phyloP scores from a whole-genome alignment of 352 stramenopile species.

The Pythium periplocum region DNA sequence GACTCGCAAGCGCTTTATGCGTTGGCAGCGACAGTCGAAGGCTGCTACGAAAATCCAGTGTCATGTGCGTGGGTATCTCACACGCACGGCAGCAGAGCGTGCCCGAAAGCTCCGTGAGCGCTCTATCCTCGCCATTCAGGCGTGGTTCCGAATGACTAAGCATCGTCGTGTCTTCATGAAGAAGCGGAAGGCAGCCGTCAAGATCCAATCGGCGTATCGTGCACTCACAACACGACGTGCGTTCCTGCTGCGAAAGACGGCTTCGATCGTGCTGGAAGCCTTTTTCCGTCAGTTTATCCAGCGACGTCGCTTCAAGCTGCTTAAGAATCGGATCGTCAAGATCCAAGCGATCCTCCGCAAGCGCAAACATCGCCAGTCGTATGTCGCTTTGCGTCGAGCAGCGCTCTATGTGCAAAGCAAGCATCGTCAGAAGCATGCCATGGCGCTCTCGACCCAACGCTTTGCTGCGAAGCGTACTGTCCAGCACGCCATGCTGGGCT shows the following conservation, averaged over 20 bases:
- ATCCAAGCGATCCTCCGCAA: constrained; percentile 55
- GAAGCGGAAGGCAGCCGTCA: constrained; percentile 23
- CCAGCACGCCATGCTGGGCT: constrained; percentile 50
- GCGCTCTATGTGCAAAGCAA: constrained; percentile 44
- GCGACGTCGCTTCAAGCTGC: constrained; percentile 44
- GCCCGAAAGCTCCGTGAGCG: constrained; percentile 42
- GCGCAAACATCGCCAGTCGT: constrained; percentile 31
- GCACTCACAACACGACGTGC: constrained; percentile 28
- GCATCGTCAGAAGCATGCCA: constrained; percentile 28
- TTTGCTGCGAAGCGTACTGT: constrained; percentile 27
- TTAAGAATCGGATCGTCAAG: constrained; percentile 66
- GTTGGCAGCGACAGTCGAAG: constrained; percentile 26
- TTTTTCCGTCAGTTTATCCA: constrained; percentile 71
- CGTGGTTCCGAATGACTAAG: constrained; percentile 50
- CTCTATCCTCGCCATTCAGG: constrained; percentile 36
- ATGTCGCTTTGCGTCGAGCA: constrained; percentile 16
- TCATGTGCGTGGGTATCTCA: constrained; percentile 45
- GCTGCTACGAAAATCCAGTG: constrained; percentile 38
- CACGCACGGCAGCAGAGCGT: constrained; percentile 55
- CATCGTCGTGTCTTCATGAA: constrained; percentile 25
- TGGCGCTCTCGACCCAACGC: constrained; percentile 15
- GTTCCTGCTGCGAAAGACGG: constrained; percentile 42
- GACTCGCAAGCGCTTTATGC: constrained; percentile 33
- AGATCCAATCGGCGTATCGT: constrained; percentile 47
- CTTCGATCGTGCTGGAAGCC: constrained; percentile 55